Base-by-base conservation (phyloP, 2,329 filamentous ascomycete species). In the Trichoderma guizhouense region DNA sequence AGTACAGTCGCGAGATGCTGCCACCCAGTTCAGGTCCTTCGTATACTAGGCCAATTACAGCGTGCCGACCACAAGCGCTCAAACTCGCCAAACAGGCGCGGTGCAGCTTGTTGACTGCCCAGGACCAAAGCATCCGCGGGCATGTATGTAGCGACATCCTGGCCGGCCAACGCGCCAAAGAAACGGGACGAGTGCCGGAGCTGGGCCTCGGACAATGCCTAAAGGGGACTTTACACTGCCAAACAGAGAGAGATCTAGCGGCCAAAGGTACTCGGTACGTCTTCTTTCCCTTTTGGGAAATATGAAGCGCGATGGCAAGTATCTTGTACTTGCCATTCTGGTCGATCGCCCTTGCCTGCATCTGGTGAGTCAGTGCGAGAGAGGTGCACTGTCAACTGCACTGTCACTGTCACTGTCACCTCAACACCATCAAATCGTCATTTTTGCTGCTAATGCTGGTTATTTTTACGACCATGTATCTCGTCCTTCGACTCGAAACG, bases 261-360 rank as follows among this genome's bases (percentile, higher is more conserved):
- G 28, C 57, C 18, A 18, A 57, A 61, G 28, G 28, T 69, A 69
- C 66, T 39, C 61, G 28, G 28, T 69, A 69, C 66, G 66, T 69
- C 51, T 43, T 62, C 66, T 43, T 69, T 53, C 66, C 66, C 14
- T 12, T 69, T 69, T 62, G 28, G 66, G 66, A 8, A 69, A 39
- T 34, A 26, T 69, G 66, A 51, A 69, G 66, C 66, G 66, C 66
- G 57, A 5, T 14, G n/a, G 55, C 47, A 36, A 43, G 39, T 61
- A 69, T 62, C 55, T 53, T 26, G 55, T 69, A 62, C 66, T 69
- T 69, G 28, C 66, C 66, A n/a, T 28, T 61, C 39, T 69, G 26
- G 57, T 47, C 55, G 65, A 69, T 60, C 53, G 34, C 15, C 65
- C 65, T 26, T 69, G 53, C 53, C 65, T 69, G 65, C 55, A 61